These are phyloP conservation scores for Starmera amethionina DNA, from an alignment of 805 yeast species.

Conservation along the genomic window DNA sequence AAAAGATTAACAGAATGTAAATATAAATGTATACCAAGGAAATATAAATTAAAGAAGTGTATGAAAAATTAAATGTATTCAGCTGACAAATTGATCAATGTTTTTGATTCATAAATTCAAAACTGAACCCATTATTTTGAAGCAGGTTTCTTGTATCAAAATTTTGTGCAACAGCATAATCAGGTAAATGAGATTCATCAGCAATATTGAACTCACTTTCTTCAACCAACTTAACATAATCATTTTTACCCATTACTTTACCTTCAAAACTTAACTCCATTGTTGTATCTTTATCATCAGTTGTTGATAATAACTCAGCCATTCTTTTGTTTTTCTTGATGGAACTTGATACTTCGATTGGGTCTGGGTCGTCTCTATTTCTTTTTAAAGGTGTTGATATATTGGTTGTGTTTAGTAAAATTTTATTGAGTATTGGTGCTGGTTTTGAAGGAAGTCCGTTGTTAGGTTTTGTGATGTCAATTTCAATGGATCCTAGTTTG, in stretches of 20 bases:
- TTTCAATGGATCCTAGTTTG: conserved; percentile 10
- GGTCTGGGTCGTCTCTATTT: conserved; percentile 18
- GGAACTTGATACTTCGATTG: conserved; percentile 13
- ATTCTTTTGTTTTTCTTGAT: conserved; percentile 18
- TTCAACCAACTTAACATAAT: conserved; percentile 30
- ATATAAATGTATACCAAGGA: no score
- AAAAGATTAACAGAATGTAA: background rate
- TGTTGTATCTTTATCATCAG: conserved; percentile 13
- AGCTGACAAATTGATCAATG: conserved; percentile 3
- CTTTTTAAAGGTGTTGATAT: conserved; percentile 16
- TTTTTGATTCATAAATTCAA: conserved; percentile 8
- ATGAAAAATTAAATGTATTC: conserved; percentile 1
- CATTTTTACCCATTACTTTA: conserved; percentile 33
- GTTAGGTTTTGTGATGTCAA: conserved; percentile 7
- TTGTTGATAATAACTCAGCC: conserved; percentile 4
- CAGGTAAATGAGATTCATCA: conserved; percentile 9
- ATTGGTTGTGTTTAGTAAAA: conserved; percentile 2
- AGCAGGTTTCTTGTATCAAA: conserved; percentile 16
- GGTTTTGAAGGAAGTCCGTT: conserved; percentile 5
- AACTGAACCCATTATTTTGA: conserved; percentile 15
- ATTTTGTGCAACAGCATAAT: conserved; percentile 2
- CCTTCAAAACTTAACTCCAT: conserved; percentile 37
- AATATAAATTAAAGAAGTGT: background rate
- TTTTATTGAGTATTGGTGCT: conserved; percentile 1
- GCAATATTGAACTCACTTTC: conserved; percentile 25